Evolutionary conservation across 2,329 filamentous ascomycete genomes (phyloP), one percentile per base, ranked within the genome.

Genomic region (Biscogniauxia mediterranea): DNA sequence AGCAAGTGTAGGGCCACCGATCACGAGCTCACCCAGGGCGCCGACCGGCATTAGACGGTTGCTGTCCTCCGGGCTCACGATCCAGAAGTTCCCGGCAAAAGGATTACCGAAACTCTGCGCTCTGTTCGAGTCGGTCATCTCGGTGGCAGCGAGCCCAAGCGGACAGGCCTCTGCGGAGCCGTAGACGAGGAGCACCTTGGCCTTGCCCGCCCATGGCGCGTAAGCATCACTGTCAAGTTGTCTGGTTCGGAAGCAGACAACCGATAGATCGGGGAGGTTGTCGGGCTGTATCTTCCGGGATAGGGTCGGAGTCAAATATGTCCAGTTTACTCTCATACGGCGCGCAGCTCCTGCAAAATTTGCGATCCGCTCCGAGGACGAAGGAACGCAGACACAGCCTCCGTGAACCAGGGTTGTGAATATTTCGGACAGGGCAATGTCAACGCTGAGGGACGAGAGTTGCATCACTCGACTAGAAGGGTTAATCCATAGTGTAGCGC

Each of bases 11-110:
- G 83, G 82, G 0, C 85, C 85, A 66, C 88, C 85, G 38, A 89
- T 81, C 3, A 87, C 78, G 1, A 89, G 75, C 68, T 89, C 86
- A 0, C 84, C 84, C 0, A 85, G 74, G 0, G 81, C 78, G 1
- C 85, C 85, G 13, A 84, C 71, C 0, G 83, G 83, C 74, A 83
- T 78, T 46, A 83, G 76, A 38, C 78, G 79, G 63, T 78, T 78
- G 28, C 78, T 76, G 57, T 85, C 79, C 3, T 84, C 78, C 0
- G 80, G 78, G 55, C 81, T 82, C n/a, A 84, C 79, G 15, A 85
- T 77, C 77, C 82, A 81, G 55, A 83, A 82, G 9, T 77, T 78
- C 3, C 83, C 82, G 2, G 77, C 75, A 9, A 84, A 77, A 0
- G 82, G 81, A 0, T 76, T 77, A 1, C 79, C 77, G 8, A 85